These are phyloP conservation scores for Metarhizium anisopliae DNA, from an alignment of 2,329 filamentous ascomycete genomes.

Conservation along the genomic window DNA sequence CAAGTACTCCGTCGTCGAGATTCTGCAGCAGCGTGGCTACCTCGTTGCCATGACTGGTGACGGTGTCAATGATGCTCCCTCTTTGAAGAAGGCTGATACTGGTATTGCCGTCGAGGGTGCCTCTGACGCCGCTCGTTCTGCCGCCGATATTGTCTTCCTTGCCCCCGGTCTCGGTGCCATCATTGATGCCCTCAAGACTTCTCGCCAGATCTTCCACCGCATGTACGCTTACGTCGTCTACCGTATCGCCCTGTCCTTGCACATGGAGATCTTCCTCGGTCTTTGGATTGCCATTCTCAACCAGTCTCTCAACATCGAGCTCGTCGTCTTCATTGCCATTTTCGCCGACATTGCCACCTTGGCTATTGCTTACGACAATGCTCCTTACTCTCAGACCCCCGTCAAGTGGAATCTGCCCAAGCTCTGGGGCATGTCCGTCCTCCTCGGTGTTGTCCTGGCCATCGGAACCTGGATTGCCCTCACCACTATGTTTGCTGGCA, in stretches of 20 bases:
- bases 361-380: conserved; percentile 89
- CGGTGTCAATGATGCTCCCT: conserved; percentile 89
- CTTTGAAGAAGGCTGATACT: conserved; percentile 90
- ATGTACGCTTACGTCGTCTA: conserved; percentile 97
- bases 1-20: conserved; percentile 92
- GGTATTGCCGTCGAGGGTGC: conserved; percentile 92
- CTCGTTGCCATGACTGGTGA: conserved; percentile 95
- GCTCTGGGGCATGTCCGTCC: conserved; percentile 85
- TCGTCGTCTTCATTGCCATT: conserved; percentile 90
- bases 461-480: conserved; percentile 82
- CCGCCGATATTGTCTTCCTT: conserved; percentile 89
- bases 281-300: conserved; percentile 88
- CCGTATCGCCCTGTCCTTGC: conserved; percentile 84
- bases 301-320: conserved; percentile 71
- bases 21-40: conserved; percentile 86
- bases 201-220: conserved; percentile 90
- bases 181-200: conserved; percentile 87
- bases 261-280: conserved; percentile 85
- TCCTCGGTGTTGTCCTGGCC: conserved; percentile 73
- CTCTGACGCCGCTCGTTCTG: conserved; percentile 82
- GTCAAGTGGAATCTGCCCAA: conserved; percentile 95
- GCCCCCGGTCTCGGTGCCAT: conserved; percentile 85
- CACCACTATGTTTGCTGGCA: conserved; percentile 68
- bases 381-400: conserved; percentile 73
- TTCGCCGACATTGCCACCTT: conserved; percentile 89